These are phyloP conservation scores for Udeniomyces megalosporus DNA, from an alignment of 768 basidiomycete genomes.

Conservation along the genomic window DNA sequence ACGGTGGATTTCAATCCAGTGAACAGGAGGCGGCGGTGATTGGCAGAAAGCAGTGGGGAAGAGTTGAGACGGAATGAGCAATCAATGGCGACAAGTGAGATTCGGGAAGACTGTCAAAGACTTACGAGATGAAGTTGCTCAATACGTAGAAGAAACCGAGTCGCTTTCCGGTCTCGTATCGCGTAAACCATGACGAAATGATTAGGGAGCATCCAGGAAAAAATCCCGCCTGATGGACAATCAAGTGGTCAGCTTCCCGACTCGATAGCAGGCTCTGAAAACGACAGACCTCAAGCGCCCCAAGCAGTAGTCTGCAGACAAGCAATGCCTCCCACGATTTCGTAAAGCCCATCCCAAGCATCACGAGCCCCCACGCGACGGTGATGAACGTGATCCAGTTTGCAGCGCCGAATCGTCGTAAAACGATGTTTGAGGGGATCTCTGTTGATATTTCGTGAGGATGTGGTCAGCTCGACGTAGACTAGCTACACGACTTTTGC, in stretches of 20 bases:
- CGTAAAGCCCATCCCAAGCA: constrained; percentile 25
- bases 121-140: not conserved
- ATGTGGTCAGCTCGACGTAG: no score
- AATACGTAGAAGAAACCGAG: not conserved
- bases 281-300: constrained; percentile 23
- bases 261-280: not conserved
- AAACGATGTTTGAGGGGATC: constrained; percentile 25
- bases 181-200: no score
- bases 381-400: constrained; percentile 17
- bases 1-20: no score
- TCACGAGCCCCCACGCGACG: constrained; percentile 23
- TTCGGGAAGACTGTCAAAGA: not conserved
- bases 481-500: no score
- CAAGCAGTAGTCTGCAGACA: constrained; percentile 23
- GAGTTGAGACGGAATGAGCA: no score
- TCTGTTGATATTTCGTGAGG: constrained; percentile 16
- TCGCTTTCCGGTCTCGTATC: not conserved
- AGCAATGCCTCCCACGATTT: constrained; percentile 25
- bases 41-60: no score
- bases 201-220: no score
- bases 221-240: no score
- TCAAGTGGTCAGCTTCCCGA: not conserved
- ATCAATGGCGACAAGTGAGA: no score
- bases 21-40: no score
- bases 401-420: constrained; percentile 22